Base-by-base conservation (phyloP, 495 filamentous ascomycete genomes). In the Aspergillus bertholletiae region DNA sequence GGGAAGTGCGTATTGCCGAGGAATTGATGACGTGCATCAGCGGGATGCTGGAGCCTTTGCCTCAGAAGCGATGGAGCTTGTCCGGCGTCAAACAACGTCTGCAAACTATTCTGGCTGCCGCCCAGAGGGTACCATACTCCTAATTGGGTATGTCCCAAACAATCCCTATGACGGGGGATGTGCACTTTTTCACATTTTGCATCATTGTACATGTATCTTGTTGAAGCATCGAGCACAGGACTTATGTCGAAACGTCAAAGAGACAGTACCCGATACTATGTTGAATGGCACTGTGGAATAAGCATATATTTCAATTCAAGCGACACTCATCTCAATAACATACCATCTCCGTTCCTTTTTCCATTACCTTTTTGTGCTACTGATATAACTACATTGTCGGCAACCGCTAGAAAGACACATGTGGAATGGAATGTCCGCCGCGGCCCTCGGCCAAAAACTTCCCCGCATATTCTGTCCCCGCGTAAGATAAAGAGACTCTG, bases 31-130 rank as follows among this genome's bases (percentile, higher is more conserved):
- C 23, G 11, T 78, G 78, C 17, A 75, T 79, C 18, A 58, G 60
- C 39, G 73, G 69, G 5, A 83, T 83, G 80, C 59, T 80, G 40
- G 62, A 73, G 17, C 69, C 71, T 5, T 63, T 71, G 24, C 66
- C 76, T n/a, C 50, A 52, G 3, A 51, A 55, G 5, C 68, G 79
- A 54, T 81, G 75, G 78, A 56, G 46, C 15, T 76, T 70, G 24
- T 57, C 58, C 26, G 56, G 65, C 26, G 64, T 73, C 21, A 71
- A 68, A 28, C 59, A 65, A 12, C 54, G 62, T 41, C 39, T 75
- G 22, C 45, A 60, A 15, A 32, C 26, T 11, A 24, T 65, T 21
- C 32, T 62, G 12, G 18, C 37, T 18, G 49, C 22, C 30, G 37
- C 47, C 7, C 32, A 56, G 40, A 48, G 41, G 49, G n/a, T 17